phyloP scores from a whole-genome alignment of 2,329 filamentous ascomycete species.

The Gaeumannomyces tritici region DNA sequence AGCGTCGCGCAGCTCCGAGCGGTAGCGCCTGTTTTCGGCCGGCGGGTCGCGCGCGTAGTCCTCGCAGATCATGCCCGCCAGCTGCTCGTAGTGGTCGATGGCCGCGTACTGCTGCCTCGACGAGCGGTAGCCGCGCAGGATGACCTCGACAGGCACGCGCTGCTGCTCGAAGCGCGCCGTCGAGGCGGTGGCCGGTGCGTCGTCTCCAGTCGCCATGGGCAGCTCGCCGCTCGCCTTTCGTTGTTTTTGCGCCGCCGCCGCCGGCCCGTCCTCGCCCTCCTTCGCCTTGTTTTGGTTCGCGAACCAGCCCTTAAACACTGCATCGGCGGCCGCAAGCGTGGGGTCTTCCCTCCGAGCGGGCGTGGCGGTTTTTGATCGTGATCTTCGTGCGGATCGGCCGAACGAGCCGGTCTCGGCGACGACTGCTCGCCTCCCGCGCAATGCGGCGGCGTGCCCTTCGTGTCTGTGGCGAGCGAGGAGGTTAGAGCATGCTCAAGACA shows the following conservation, averaged over 20 bases:
- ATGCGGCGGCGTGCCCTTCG: slow-evolving; percentile 38
- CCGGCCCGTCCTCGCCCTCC: slow-evolving; percentile 16
- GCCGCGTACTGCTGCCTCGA: slow-evolving; percentile 69
- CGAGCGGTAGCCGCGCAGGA: slow-evolving; percentile 71
- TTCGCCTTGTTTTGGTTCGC: slow-evolving; percentile 33
- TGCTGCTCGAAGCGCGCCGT: slow-evolving; percentile 21
- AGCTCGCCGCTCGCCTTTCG: slow-evolving; percentile 12
- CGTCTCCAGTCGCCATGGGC: slow-evolving; percentile 11
- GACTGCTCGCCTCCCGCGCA: slow-evolving; percentile 37
- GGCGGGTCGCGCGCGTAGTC: slow-evolving; percentile 87
- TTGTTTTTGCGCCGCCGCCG: neutral
- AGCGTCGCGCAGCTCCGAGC: slow-evolving; percentile 63
- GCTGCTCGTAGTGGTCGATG: slow-evolving; percentile 77
- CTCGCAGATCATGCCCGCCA: slow-evolving; percentile 81
- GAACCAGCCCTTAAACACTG: slow-evolving; percentile 47
- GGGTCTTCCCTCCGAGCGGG: slow-evolving; percentile 51
- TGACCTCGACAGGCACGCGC: slow-evolving; percentile 57
- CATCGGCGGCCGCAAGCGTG: slow-evolving; percentile 51
- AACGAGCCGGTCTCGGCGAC: slow-evolving; percentile 56
- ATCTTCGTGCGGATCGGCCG: slow-evolving; percentile 56
- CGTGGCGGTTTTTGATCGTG: slow-evolving; percentile 51
- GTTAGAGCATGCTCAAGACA: slow-evolving; percentile 6
- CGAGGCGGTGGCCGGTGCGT: slow-evolving; percentile 12
- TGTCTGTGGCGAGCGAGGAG: slow-evolving; percentile 26
- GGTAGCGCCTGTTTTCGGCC: slow-evolving; percentile 58